Evolutionary conservation across 148 eudicot species (phyloP).

Genomic region (Persicaria maculosa): DNA sequence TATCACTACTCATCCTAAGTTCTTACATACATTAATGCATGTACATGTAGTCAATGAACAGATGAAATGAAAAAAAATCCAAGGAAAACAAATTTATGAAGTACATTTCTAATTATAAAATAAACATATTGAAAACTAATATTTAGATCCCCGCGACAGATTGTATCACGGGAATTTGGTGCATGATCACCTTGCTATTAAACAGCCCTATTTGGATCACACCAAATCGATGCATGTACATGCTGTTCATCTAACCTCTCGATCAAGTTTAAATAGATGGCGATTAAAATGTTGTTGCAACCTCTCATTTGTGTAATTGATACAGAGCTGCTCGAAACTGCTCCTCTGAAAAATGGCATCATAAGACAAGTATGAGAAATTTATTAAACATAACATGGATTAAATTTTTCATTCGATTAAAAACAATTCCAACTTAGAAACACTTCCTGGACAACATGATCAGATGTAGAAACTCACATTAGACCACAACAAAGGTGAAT

Average conservation of each 20-base stretch:
- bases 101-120: not conserved
- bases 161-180: not conserved
- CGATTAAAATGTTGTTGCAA: too few species aligned
- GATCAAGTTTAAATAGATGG: too few species aligned
- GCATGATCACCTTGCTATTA: conserved; percentile 69
- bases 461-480: too few species aligned
- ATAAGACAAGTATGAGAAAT: too few species aligned
- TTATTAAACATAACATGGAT: too few species aligned
- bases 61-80: not conserved
- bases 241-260: conserved; percentile 98
- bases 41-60: not conserved
- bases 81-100: not conserved
- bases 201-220: conserved; percentile 93
- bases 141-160: not conserved
- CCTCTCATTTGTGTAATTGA: too few species aligned
- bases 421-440: too few species aligned
- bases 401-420: too few species aligned
- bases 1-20: not conserved
- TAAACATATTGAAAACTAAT: not conserved
- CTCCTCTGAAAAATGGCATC: too few species aligned
- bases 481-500: too few species aligned
- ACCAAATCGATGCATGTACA: conserved; percentile 95
- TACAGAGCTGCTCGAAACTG: too few species aligned
- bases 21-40: not conserved
- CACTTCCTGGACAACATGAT: too few species aligned